These are phyloP conservation scores for Aspergillus sclerotiicarbonarius DNA, from an alignment of 495 filamentous ascomycete genomes.

Conservation along the genomic window DNA sequence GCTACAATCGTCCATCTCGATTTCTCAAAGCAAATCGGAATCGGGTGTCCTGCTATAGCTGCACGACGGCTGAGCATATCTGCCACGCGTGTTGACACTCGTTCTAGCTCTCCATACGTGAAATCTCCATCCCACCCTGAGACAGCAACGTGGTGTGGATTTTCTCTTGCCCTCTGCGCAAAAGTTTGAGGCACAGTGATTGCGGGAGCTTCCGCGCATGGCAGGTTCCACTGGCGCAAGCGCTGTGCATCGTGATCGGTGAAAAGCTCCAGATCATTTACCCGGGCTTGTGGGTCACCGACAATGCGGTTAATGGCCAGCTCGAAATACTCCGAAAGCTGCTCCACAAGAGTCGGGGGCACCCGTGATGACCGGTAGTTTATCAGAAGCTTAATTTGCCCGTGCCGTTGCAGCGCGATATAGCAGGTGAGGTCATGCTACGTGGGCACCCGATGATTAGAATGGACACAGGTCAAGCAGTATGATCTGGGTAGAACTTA, in stretches of 20 bases:
- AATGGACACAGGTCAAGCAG: neutral
- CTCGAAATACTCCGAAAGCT: constrained; percentile 21
- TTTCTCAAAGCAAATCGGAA: constrained; percentile 42
- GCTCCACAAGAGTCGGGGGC: constrained; percentile 17
- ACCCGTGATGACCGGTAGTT: constrained; percentile 15
- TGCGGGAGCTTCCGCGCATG: neutral
- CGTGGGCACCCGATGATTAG: neutral
- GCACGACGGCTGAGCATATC: neutral
- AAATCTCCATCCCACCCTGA: neutral
- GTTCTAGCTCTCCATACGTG: constrained; percentile 5
- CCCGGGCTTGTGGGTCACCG: constrained; percentile 12
- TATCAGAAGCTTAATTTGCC: constrained; percentile 28
- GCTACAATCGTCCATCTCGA: constrained; percentile 38
- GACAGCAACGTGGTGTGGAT: neutral
- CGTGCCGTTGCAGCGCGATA: constrained; percentile 32
- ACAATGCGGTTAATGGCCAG: constrained; percentile 25
- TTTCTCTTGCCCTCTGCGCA: neutral
- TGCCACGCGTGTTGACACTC: neutral
- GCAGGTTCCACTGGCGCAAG: neutral
- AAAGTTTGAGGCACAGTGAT: neutral
- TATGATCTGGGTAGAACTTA: neutral
- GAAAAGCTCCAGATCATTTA: constrained; percentile 13
- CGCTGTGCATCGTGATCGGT: neutral
- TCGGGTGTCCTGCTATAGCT: constrained; percentile 18
- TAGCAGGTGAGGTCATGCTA: constrained; percentile 9